Percentiles rank a stretch among this genome's conserved stretches.
Evolutionary conservation across 1,139 yeast genomes (phyloP).

Genomic region (Komagataea norvegica): DNA sequence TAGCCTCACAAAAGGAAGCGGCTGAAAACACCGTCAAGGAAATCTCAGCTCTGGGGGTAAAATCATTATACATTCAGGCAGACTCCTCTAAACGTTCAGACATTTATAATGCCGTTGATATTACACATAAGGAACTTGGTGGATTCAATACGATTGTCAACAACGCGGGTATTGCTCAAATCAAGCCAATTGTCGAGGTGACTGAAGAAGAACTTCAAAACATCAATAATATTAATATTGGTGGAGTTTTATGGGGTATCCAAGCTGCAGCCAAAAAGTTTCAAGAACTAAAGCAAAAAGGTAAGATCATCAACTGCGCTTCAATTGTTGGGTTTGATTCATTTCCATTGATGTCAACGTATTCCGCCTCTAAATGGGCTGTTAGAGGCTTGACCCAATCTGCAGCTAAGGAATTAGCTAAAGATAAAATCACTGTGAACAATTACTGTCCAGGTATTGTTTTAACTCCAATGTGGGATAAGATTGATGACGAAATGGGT

Average conservation of each 20-base stretch:
- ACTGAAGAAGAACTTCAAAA: conserved; percentile 23
- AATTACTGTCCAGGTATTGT: conserved; percentile 30
- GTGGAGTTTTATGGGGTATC: conserved; percentile 30
- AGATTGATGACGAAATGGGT: conserved; percentile 24
- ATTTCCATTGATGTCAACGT: conserved; percentile 22
- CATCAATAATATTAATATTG: conserved; percentile 26
- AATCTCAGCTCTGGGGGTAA: conserved; percentile 17
- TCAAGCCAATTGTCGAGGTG: conserved; percentile 24
- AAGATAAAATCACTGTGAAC: conserved; percentile 27
- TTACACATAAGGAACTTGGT: conserved; percentile 26
- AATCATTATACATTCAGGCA: conserved; percentile 22
- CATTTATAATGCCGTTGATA: conserved; percentile 27
- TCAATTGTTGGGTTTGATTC: conserved; percentile 27
- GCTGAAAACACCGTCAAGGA: conserved; percentile 22
- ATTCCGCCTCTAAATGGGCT: conserved; percentile 30
- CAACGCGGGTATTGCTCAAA: conserved; percentile 32
- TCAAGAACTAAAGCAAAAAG: conserved; percentile 23
- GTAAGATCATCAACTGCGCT: conserved; percentile 30
- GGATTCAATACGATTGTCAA: conserved; percentile 30
- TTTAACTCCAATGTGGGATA: conserved; percentile 30
- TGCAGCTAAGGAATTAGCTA: conserved; percentile 29
- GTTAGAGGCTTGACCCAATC: conserved; percentile 30
- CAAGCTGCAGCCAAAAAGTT: conserved; percentile 32
- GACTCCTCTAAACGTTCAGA: conserved; percentile 26
- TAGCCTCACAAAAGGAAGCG: conserved; percentile 20